Base-by-base conservation (phyloP, 495 filamentous ascomycete species). In the Talaromyces wortmannii region DNA sequence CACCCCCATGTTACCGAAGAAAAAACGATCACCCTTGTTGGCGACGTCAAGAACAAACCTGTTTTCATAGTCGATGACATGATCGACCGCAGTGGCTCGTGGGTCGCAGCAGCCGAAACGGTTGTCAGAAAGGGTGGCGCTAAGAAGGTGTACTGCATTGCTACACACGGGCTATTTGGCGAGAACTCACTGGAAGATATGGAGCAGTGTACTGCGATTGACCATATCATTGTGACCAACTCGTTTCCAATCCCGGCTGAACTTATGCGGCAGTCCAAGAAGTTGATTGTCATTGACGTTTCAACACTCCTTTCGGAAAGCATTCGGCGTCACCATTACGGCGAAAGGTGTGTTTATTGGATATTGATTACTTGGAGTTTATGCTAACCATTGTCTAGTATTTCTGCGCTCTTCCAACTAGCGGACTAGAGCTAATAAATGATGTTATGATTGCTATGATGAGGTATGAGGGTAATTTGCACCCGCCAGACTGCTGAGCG, bases 61-160 rank as follows among this genome's bases (percentile, higher is more conserved):
- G 94, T 97, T 40, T 86, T 98, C 68, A 88, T 98, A 57, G 87
- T 98, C 48, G 94, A 98, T 74, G 94, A 98, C 70, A 96, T 98
- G 89, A 97, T 98, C 61, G 94, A 98, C 74, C 96, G 95, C 69
- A 84, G 90, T 30, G 90, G 89, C 17, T 95, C 90, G 16, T 98
- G 94, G 94, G 94, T 97, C 61, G 94, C 92, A 7, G 94, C 94
- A n/a, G 94, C 94, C 8, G 94, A 98, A 74, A 96, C 92, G 7
- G 92, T 96, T 1, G 88, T 95, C 52, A 96, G 96, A 78, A 80
- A 89, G 57, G 94, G 92, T 59, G 84, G 83, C 47, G 94, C 95
- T 5, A 91, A 89, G 67, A 91, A 88, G 68, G 94, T 98, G 44
- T 97, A 97, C 69, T 95, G 90, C 72, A 95, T 98, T 72, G 94